phyloP scores from a whole-genome alignment of 768 basidiomycete genomes.

The Leccinum boreale region DNA sequence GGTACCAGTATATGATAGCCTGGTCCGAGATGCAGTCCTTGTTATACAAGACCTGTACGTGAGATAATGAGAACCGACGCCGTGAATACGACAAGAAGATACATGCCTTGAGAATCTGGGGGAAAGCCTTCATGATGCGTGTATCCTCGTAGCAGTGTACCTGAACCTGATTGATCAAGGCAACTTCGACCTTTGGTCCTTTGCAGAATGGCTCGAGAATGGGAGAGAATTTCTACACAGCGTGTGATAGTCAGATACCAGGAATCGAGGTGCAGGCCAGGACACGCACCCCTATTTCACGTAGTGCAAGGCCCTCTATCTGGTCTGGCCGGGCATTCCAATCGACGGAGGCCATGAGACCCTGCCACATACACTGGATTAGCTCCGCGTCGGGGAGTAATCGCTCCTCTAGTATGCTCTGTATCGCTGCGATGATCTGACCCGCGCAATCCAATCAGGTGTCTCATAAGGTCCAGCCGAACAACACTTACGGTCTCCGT shows the following conservation, averaged over 20 bases:
- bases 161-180: slow-evolving; percentile 93
- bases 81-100: neutral
- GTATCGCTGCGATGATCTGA: slow-evolving; percentile 77
- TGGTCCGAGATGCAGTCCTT: slow-evolving; percentile 94
- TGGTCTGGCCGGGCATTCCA: slow-evolving; percentile 90
- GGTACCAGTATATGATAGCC: slow-evolving; percentile 97
- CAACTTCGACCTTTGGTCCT: slow-evolving; percentile 86
- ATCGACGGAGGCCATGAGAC: slow-evolving; percentile 83
- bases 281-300: slow-evolving; percentile 75
- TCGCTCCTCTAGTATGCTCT: slow-evolving; percentile 66
- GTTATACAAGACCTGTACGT: slow-evolving; percentile 84
- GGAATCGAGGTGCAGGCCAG: neutral
- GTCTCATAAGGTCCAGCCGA: neutral
- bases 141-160: slow-evolving; percentile 97
- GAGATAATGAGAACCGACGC: slow-evolving; percentile 6
- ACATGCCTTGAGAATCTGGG: slow-evolving; percentile 84
- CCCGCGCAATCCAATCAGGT: slow-evolving; percentile 9
- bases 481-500: slow-evolving; percentile 56
- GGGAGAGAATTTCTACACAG: slow-evolving; percentile 70
- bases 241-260: neutral
- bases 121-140: slow-evolving; percentile 91
- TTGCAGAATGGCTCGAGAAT: slow-evolving; percentile 90
- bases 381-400: slow-evolving; percentile 86
- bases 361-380: slow-evolving; percentile 88
- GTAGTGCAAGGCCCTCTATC: slow-evolving; percentile 83